These are phyloP conservation scores for Skeletonema marinoi DNA, from an alignment of 108 stramenopile genomes.

Conservation along the genomic window DNA sequence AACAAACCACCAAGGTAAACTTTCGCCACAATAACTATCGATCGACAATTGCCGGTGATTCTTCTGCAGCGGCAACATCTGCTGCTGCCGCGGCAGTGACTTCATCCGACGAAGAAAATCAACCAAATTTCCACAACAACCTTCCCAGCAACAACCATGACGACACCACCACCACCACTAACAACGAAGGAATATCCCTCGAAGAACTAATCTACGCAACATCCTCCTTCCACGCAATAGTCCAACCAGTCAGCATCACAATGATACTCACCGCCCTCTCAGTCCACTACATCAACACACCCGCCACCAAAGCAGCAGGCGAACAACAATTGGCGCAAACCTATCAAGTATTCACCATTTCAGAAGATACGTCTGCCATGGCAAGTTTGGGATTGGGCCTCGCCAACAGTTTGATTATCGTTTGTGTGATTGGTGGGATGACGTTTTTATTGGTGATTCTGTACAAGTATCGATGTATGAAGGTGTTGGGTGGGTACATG, in stretches of 20 bases:
- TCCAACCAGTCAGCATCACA: slow-evolving; percentile 71
- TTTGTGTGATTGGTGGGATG: slow-evolving; percentile 79
- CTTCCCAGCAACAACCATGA: background rate
- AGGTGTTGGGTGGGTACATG: slow-evolving; percentile 88
- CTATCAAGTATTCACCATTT: slow-evolving; percentile 61
- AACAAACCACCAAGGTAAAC: background rate
- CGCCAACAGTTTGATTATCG: slow-evolving; percentile 93
- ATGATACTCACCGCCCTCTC: slow-evolving; percentile 79
- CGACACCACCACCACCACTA: background rate
- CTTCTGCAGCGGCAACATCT: background rate
- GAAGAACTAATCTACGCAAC: slow-evolving; percentile 78
- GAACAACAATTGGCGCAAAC: slow-evolving; percentile 54
- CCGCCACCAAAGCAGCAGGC: slow-evolving; percentile 58
- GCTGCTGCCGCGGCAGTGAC: background rate
- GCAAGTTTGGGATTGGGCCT: slow-evolving; percentile 71
- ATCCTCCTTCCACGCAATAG: slow-evolving; percentile 71
- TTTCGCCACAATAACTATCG: background rate
- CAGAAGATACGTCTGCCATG: slow-evolving; percentile 52
- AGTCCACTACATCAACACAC: slow-evolving; percentile 68
- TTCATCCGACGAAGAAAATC: background rate
- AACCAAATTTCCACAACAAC: background rate
- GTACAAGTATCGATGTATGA: slow-evolving; percentile 92
- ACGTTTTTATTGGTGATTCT: slow-evolving; percentile 91
- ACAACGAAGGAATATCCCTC: slow-evolving; percentile 32
- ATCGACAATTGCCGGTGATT: background rate